These are phyloP conservation scores for Phytophthora nicotianae DNA, from an alignment of 352 stramenopile species.

Conservation along the genomic window DNA sequence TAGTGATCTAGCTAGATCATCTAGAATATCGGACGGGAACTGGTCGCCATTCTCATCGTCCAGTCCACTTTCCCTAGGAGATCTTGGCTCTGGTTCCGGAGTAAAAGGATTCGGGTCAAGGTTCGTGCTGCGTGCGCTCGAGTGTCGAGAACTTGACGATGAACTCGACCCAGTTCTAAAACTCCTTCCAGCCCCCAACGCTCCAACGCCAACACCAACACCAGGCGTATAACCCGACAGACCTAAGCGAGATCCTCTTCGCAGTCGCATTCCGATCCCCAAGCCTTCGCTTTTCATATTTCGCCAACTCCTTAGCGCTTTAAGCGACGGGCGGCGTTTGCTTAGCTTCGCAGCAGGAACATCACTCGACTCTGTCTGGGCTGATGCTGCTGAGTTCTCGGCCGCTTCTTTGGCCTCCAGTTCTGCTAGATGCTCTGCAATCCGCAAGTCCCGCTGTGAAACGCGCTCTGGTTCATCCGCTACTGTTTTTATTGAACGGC, in stretches of 20 bases:
- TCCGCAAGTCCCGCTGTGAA: constrained; percentile 61
- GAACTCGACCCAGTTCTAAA: constrained; percentile 12
- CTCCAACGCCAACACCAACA: constrained; percentile 24
- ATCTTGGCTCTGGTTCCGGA: constrained; percentile 20
- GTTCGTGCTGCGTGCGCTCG: constrained; percentile 14
- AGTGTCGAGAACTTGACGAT: constrained; percentile 9
- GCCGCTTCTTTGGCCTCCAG: constrained; percentile 3
- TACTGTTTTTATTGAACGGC: constrained; percentile 17
- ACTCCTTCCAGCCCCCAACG: constrained; percentile 13
- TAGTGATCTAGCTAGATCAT: constrained; percentile 27
- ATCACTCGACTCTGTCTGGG: constrained; percentile 39
- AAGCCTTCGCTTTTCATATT: constrained; percentile 33
- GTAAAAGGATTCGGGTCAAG: constrained; percentile 12
- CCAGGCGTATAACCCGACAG: constrained; percentile 16
- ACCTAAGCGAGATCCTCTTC: constrained; percentile 15
- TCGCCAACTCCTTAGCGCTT: constrained; percentile 53
- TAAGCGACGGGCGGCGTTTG: constrained; percentile 37
- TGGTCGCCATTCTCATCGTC: constrained; percentile 32
- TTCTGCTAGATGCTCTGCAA: constrained; percentile 17
- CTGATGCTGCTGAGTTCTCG: not conserved
- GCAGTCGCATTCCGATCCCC: constrained; percentile 23
- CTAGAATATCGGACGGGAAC: constrained; percentile 29
- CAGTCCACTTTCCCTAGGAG: constrained; percentile 8
- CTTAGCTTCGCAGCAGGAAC: constrained; percentile 39
- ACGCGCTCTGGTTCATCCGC: constrained; percentile 66